Base-by-base conservation (phyloP, 495 filamentous ascomycete species). In the Penicillium atrosanguineum region DNA sequence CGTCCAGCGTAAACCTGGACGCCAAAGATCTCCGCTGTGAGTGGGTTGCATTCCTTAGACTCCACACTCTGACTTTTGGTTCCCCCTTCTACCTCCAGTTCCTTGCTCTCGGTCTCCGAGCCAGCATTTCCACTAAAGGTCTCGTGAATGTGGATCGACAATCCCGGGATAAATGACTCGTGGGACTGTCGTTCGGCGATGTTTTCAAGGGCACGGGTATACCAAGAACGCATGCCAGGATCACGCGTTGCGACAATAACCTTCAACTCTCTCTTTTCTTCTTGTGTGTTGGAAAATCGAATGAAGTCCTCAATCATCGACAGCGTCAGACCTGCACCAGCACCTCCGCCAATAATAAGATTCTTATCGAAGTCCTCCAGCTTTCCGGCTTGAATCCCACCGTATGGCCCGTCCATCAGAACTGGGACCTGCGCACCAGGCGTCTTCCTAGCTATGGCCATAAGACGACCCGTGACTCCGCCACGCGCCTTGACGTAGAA, bases 281-380 rank as follows among this genome's bases (percentile, higher is more conserved):
- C 9, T 23, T 43, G 46, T 1, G 20, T 12, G 0, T 28, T 7
- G 8, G 45, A 34, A 12, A 42, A 40, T 3, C 55, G 53, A 7
- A 65, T 34, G 37, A 71, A 64, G 18, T 70, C 54, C 34, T 71
- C 64, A 26, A 81, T 60, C 36, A 81, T 61, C 0, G 76, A 70
- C 0, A 81, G 48, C 1, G 63, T 69, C 21, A 69, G 71, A 14
- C 76, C 75, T 3, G 75, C 71, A 7, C 78, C 78, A 6, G 76
- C 72, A 6, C 78, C 78, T 16, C 78, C 78, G 0, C 75, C 74
- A 19, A 81, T 61, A 21, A 78, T 53, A 7, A 81, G 60, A 7
- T 52, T 52, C 20, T 60, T 69, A 37, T 74, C 67, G 26, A 59
- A 69, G 23, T 55, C 43, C 15, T 49, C 53, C 15, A 58, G 57